Evolutionary conservation across 495 filamentous ascomycete species (phyloP), one percentile per base, ranked within the genome.

Genomic region (Penicillium antarcticum): DNA sequence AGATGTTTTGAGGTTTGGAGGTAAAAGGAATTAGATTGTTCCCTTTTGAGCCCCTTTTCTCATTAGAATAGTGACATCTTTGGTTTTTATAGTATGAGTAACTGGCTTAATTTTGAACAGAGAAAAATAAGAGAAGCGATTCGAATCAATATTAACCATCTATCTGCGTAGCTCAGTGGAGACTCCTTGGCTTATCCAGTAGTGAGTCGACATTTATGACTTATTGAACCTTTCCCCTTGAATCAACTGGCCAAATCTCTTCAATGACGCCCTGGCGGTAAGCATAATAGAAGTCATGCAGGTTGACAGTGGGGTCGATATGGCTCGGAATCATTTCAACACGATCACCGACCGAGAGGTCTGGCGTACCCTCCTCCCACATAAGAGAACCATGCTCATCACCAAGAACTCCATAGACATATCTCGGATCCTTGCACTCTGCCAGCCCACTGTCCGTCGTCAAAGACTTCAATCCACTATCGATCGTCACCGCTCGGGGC

Each of bases 241-340:
- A 70, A 51, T 72, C 69, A 8, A 72, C 69, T 1, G 61, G 52
- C 69, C 69, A 72, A 14, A 72, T 72, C 16, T 70, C 67, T 35
- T 67, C 60, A 57, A 72, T 60, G 1, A 72, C 52, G 1, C 62
- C 67, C 0, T 49, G 45, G 1, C 69, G 67, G 48, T 70, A 40
- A 3, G 67, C 65, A 48, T 67, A 70, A 38, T 72, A 72, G 33
- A 68, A 59, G 34, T 72, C 69, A 52, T 72, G 69, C 43, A 72
- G 38, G 17, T 72, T 72, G 10, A 72, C 57, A 0, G 69, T 72
- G 0, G 69, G 69, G 33, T 72, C 69, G 47, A 72, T 72, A 54
- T 72, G 69, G 21, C 69, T 72, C 0, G 69, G 69, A 24, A 72
- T 48, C 65, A 72, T 72, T 36, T 70, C 61, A 17, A 70, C 57